Evolutionary conservation across 768 basidiomycete species (phyloP), one percentile per base, ranked within the genome.

Genomic region (Fomitopsis pulvina): DNA sequence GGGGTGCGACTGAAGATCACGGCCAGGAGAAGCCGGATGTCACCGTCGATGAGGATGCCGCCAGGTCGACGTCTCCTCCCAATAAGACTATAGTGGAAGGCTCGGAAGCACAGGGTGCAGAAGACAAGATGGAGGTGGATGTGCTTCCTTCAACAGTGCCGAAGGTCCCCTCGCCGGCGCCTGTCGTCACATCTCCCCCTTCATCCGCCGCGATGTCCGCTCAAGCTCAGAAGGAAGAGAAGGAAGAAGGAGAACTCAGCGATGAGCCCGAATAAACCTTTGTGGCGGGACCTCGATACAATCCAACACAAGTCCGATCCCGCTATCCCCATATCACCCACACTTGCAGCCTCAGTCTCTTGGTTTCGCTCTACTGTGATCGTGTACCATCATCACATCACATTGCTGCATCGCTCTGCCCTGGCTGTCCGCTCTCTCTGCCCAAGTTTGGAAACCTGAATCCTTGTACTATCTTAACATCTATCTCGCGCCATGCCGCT

Each of bases 161-260:
- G 16, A 32, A 10, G 41, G 12, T n/a, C n/a, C n/a, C n/a, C n/a
- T n/a, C n/a, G 29, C 43, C 25, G 4, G 11, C 25, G 26, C 26
- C 18, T 4, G 44, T 10, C 12, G 4, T 18, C 24, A 21, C 44
- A 45, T 14, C 44, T 24, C n/a, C 44, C 7, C 29, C 44, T 11
- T 4, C 44, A n/a, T 14, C 44, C n/a, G 42, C 11, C 25, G 21
- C 42, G 9, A 21, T 21, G 29, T 16, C 28, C 18, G 5, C 45
- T 7, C 18, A 39, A n/a, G 43, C 52, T 8, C 47, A 49, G 50
- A 51, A 51, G 34, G 57, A 58, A 43, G 57, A 58, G 41, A 55
- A 54, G 11, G 57, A 58, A 27, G 57, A 58, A 41, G 57, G 57
- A n/a, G 57, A 58, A 43, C 55, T 58, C 20, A 58, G 57, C 50